Evolutionary conservation across 805 yeast genomes (phyloP).

Genomic region (Nakazawaea holstii): DNA sequence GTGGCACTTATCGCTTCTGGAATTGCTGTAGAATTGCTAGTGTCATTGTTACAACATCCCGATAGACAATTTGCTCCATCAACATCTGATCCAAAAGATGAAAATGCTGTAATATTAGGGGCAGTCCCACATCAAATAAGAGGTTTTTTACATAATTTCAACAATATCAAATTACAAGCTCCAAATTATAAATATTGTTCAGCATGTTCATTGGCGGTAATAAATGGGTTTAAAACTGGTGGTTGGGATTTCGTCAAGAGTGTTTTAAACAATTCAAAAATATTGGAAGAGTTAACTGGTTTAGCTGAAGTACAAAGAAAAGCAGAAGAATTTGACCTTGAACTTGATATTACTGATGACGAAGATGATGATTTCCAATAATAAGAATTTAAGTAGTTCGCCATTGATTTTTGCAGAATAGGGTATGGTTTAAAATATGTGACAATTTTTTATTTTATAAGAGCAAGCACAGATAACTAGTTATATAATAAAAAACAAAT

Average conservation of each 20-base stretch:
- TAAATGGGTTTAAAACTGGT: constrained; percentile 39
- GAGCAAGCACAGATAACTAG: neutral
- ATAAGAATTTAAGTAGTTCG: neutral
- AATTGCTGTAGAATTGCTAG: constrained; percentile 76
- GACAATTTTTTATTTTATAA: neutral
- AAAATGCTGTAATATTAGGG: constrained; percentile 48
- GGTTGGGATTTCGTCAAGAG: constrained; percentile 81
- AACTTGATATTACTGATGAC: constrained; percentile 30
- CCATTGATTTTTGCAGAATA: neutral
- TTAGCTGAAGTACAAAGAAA: constrained; percentile 64
- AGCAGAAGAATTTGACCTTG: constrained; percentile 50
- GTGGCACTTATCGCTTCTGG: constrained; percentile 86
- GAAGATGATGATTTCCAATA: constrained; percentile 25
- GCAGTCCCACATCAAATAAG: constrained; percentile 84
- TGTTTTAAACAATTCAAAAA: constrained; percentile 62
- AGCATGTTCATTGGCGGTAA: constrained; percentile 69
- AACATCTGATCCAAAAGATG: constrained; percentile 16
- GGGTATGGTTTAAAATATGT: too few relatives aligned
- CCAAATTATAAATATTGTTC: constrained; percentile 78
- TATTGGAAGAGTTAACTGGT: constrained; percentile 77
- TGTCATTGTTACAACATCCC: constrained; percentile 68
- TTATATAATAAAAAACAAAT: neutral
- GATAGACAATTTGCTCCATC: constrained; percentile 39
- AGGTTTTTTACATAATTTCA: constrained; percentile 71
- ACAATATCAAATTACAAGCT: constrained; percentile 58